Percentiles rank a stretch among this genome's conserved stretches.
Evolutionary conservation across 805 yeast species (phyloP).

Genomic region (Yueomyces sp.): DNA sequence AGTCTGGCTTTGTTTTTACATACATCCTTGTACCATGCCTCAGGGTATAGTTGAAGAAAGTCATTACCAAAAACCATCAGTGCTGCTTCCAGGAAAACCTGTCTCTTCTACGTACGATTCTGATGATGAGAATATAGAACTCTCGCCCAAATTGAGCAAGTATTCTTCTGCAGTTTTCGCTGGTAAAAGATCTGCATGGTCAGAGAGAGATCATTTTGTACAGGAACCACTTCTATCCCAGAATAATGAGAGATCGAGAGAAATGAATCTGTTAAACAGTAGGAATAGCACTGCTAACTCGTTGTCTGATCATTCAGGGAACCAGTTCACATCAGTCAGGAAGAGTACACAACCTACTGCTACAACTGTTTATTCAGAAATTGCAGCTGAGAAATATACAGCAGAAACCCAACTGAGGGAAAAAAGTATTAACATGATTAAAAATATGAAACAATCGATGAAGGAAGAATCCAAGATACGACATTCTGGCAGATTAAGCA

Average conservation of each 20-base stretch:
- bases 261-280: neutral
- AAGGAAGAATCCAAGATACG: slow-evolving; percentile 16
- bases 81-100: no score
- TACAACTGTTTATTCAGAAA: neutral
- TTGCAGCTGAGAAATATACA: neutral
- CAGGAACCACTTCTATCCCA: neutral
- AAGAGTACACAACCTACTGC: neutral
- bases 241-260: neutral
- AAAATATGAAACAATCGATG: slow-evolving; percentile 13
- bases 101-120: slow-evolving; percentile 2
- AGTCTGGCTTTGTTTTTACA: no score
- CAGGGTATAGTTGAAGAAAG: no score
- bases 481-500: slow-evolving; percentile 15
- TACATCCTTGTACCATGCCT: no score
- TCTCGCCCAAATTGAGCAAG: slow-evolving; percentile 20
- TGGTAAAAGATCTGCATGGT: neutral
- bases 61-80: no score
- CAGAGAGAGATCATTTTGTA: neutral
- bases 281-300: neutral
- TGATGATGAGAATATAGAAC: slow-evolving; percentile 17
- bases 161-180: slow-evolving; percentile 21
- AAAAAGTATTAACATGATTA: slow-evolving; percentile 10
- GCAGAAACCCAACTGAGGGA: slow-evolving; percentile 1
- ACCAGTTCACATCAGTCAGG: neutral
- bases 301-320: neutral